Percentiles rank a stretch among this genome's conserved stretches.
Evolutionary conservation across 2,329 filamentous ascomycete genomes (phyloP).

Genomic region (Calonectria pauciramosa): DNA sequence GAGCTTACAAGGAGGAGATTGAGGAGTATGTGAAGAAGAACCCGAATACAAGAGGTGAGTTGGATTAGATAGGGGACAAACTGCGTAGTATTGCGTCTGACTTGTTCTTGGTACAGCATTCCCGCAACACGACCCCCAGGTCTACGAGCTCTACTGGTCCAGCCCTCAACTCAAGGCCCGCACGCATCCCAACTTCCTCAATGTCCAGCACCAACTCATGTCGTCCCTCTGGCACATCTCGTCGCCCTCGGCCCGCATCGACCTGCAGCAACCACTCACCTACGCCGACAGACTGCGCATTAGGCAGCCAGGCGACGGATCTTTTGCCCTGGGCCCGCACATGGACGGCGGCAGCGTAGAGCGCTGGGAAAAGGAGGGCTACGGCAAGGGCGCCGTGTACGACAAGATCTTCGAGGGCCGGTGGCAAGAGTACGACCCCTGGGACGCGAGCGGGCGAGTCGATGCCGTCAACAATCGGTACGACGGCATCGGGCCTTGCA

Average conservation of each 20-base stretch:
- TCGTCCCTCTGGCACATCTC: constrained; percentile 70
- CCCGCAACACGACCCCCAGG: constrained; percentile 75
- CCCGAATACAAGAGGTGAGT: constrained; percentile 66
- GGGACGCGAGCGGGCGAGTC: constrained; percentile 80
- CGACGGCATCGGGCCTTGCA: constrained; percentile 84
- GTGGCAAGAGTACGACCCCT: constrained; percentile 88
- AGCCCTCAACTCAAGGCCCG: constrained; percentile 76
- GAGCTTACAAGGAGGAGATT: constrained; percentile 74
- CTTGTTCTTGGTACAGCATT: constrained; percentile 63
- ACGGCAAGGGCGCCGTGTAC: constrained; percentile 78
- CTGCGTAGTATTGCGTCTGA: neutral
- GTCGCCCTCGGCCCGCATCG: constrained; percentile 62
- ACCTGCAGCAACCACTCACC: constrained; percentile 67
- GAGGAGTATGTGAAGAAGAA: constrained; percentile 77
- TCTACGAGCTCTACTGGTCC: constrained; percentile 84
- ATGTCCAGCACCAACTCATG: constrained; percentile 74
- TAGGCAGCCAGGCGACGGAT: constrained; percentile 76
- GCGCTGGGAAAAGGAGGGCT: constrained; percentile 79
- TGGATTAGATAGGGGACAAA: neutral
- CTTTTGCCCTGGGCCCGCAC: constrained; percentile 81
- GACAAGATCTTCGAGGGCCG: constrained; percentile 77
- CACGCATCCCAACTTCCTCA: constrained; percentile 74
- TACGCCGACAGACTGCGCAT: constrained; percentile 83
- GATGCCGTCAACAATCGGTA: constrained; percentile 81
- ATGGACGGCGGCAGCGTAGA: constrained; percentile 82